phyloP scores from a whole-genome alignment of 2,329 filamentous ascomycete species.

The Penicillium sp. region DNA sequence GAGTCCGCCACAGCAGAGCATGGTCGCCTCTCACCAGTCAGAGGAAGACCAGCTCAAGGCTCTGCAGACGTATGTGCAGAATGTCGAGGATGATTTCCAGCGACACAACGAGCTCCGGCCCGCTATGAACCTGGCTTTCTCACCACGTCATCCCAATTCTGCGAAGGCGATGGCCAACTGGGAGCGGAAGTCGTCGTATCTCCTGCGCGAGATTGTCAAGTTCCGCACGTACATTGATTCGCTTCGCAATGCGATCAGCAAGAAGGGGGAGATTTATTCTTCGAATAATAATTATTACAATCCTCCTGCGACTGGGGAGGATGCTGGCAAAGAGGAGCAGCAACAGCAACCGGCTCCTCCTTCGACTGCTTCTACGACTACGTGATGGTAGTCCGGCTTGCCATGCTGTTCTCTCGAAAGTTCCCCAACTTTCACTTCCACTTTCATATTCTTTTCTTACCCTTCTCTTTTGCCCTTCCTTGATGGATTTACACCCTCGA shows the following conservation, averaged over 20 bases:
- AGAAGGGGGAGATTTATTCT: conserved; percentile 70
- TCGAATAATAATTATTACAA: conserved; percentile 9
- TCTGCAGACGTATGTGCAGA: conserved; percentile 78
- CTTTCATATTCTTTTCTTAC: background rate
- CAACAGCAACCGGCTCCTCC: background rate
- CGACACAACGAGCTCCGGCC: conserved; percentile 86
- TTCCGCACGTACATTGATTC: conserved; percentile 94
- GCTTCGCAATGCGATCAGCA: conserved; percentile 71
- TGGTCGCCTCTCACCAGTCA: conserved; percentile 78
- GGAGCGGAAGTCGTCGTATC: conserved; percentile 92
- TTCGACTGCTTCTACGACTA: background rate
- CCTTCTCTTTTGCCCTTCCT: conserved; percentile 5
- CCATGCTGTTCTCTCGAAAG: too few species aligned
- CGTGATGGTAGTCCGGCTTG: background rate
- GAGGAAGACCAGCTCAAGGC: conserved; percentile 82
- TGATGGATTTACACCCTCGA: background rate
- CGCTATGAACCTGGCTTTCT: conserved; percentile 88
- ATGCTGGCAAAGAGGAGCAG: background rate
- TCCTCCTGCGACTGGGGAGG: background rate
- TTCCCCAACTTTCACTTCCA: conserved; percentile 11
- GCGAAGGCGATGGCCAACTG: conserved; percentile 91
- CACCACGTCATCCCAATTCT: conserved; percentile 79
- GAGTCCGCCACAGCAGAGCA: conserved; percentile 85
- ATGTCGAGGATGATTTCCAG: conserved; percentile 83
- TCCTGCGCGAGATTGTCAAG: conserved; percentile 93